Conservation (phyloP, 2,329 filamentous ascomycete genomes). For the Xylaria polymorpha region DNA sequence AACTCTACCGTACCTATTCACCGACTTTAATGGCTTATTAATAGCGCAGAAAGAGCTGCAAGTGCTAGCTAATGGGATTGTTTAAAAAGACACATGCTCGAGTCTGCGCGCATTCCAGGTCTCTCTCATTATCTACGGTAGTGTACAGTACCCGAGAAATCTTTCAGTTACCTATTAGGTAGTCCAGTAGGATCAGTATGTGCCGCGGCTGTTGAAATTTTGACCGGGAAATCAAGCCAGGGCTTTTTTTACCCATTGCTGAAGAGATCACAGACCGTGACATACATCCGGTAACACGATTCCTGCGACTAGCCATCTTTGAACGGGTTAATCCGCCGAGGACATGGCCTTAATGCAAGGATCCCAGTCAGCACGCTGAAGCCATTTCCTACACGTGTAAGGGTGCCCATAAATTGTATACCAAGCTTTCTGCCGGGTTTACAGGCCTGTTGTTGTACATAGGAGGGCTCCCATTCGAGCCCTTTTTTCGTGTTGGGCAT, state of each 20-base stretch:
- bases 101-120: not conserved
- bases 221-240: conserved; percentile 3
- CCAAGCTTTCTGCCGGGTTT: conserved; percentile 33
- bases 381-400: conserved; percentile 6
- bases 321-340: conserved; percentile 26
- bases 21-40: conserved; percentile 16
- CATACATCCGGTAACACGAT: conserved; percentile 4
- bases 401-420: conserved; percentile 23
- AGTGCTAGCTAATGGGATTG: conserved; percentile 7
- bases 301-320: conserved; percentile 19
- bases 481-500: conserved; percentile 17
- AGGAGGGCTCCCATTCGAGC: conserved; percentile 11
- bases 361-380: conserved; percentile 32
- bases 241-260: not conserved
- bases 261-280: conserved; percentile 10
- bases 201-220: not conserved
- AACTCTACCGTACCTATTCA: conserved; percentile 15
- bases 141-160: not conserved
- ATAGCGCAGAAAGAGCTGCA: conserved; percentile 10
- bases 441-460: conserved; percentile 3
- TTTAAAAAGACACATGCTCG: not conserved
- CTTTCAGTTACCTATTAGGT: too few species aligned
- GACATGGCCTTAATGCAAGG: conserved; percentile 29
- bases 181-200: not conserved
- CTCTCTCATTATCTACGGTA: not conserved